Conservation (phyloP, 2,329 filamentous ascomycete genomes). For the Botrytis cinerea region DNA sequence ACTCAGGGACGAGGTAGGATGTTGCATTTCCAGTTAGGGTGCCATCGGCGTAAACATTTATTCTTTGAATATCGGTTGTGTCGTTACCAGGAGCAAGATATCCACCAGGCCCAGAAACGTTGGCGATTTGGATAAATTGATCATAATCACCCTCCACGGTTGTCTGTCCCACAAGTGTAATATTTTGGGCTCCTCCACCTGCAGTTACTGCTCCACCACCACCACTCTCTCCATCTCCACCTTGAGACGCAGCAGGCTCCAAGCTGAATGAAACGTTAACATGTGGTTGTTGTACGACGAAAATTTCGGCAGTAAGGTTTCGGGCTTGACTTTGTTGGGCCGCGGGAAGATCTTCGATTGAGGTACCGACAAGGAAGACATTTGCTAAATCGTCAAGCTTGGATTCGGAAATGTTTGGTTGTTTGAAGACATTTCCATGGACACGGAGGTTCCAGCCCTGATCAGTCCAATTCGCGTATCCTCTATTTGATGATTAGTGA, state of each 20-base stretch:
- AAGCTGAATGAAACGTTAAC: conserved; percentile 65
- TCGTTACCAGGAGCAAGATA: conserved; percentile 63
- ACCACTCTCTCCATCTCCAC: conserved; percentile 49
- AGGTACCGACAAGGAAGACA: conserved; percentile 66
- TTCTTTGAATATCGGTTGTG: conserved; percentile 63
- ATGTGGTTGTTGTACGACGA: conserved; percentile 70
- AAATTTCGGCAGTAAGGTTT: conserved; percentile 73
- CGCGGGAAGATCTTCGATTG: conserved; percentile 58
- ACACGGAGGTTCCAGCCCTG: conserved; percentile 74
- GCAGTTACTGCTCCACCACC: conserved; percentile 54
- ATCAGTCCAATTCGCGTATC: conserved; percentile 77
- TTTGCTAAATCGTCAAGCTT: conserved; percentile 71
- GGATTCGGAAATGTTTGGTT: conserved; percentile 64
- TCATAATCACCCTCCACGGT: conserved; percentile 73
- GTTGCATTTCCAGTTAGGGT: conserved; percentile 70
- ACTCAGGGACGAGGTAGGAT: conserved; percentile 71
- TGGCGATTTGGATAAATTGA: conserved; percentile 64
- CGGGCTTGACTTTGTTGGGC: conserved; percentile 66
- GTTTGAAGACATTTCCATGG: conserved; percentile 80
- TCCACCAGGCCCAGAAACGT: conserved; percentile 54
- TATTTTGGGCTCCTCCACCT: conserved; percentile 61
- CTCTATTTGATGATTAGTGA: conserved; percentile 40
- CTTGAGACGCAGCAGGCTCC: conserved; percentile 58
- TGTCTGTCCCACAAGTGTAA: conserved; percentile 66
- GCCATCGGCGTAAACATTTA: conserved; percentile 68